Conservation (phyloP, 495 filamentous ascomycete species). For the Podospora conica region DNA sequence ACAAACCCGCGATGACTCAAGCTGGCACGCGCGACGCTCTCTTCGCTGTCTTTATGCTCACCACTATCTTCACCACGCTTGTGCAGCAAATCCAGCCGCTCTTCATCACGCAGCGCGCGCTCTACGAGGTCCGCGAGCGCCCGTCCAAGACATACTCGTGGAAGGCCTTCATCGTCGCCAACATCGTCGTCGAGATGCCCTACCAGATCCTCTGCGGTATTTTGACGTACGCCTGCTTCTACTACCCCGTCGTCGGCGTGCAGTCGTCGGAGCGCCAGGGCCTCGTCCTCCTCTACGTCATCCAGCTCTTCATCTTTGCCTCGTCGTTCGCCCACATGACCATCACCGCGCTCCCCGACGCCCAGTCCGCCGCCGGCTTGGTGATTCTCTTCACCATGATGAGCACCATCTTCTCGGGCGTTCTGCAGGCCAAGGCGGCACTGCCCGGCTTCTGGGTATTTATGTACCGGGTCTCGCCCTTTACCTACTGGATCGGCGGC, state of each 20-base stretch:
- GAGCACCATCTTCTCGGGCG: constrained; percentile 48
- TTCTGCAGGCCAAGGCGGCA: constrained; percentile 38
- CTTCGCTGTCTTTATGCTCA: constrained; percentile 67
- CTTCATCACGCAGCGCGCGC: constrained; percentile 57
- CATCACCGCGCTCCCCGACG: constrained; percentile 56
- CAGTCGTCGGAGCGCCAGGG: constrained; percentile 49
- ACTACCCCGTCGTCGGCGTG: constrained; percentile 53
- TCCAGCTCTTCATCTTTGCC: constrained; percentile 52
- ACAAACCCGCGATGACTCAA: constrained; percentile 49
- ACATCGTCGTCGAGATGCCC: constrained; percentile 68
- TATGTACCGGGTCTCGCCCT: constrained; percentile 62
- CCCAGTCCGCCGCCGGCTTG: constrained; percentile 56
- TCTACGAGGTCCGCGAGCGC: constrained; percentile 66
- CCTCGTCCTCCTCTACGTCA: constrained; percentile 53
- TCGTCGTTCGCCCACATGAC: constrained; percentile 61
- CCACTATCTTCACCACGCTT: constrained; percentile 56
- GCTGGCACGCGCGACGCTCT: constrained; percentile 60
- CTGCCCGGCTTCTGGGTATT: constrained; percentile 68
- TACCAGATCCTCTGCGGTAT: constrained; percentile 58
- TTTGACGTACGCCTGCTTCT: constrained; percentile 56
- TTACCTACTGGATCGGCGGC: constrained; percentile 56
- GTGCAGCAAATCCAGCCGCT: constrained; percentile 66
- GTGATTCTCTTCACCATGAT: constrained; percentile 59
- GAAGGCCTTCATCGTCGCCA: constrained; percentile 61
- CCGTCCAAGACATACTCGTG: constrained; percentile 67